Evolutionary conservation across 2,329 filamentous ascomycete species (phyloP), one percentile per base, ranked within the genome.

Genomic region (Teratosphaeria nubilosa): DNA sequence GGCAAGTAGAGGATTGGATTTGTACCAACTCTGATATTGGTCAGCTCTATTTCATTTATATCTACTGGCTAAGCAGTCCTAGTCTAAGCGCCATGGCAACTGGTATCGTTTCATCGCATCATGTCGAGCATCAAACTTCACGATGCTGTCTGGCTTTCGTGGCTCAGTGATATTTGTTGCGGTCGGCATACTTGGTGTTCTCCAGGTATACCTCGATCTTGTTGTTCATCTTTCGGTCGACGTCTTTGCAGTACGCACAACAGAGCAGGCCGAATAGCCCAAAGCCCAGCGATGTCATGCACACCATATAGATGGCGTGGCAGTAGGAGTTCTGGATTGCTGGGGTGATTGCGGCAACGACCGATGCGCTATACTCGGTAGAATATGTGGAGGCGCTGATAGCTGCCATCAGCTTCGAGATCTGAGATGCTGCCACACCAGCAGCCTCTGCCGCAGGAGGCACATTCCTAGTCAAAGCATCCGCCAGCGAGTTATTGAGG

Each of bases 141-240:
- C 22, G n/a, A 48, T 22, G 16, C 5, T 7, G 27, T 7, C 27
- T 30, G 27, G 27, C 27, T 22, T 20, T 22, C 20, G n/a, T 22
- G 20, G 2, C n/a, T 31, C 25, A 58, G 45, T 65, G 63, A 27
- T 50, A 62, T 57, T 63, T 62, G 56, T 67, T 66, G 16, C 59
- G 58, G 14, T 65, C 59, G 10, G 64, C 65, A 45, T 59, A 51
- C 4, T 58, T 56, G 45, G 64, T 61, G 54, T 68, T 68, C 61
- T 67, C 65, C 22, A 67, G 56, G 56, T 62, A 67, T n/a, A 67
- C 62, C 45, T 68, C 66, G 41, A 73, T 73, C 64, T 72, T 58
- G 53, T 61, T 58, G 34, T 58, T 61, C 63, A 63, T 65, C 57
- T 58, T 63, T 31, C 60, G 58, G 48, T 62, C 63, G 20, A 65